Conservation (phyloP, 192 early-diverging fungal genomes). For the Entomortierella parvispora region DNA sequence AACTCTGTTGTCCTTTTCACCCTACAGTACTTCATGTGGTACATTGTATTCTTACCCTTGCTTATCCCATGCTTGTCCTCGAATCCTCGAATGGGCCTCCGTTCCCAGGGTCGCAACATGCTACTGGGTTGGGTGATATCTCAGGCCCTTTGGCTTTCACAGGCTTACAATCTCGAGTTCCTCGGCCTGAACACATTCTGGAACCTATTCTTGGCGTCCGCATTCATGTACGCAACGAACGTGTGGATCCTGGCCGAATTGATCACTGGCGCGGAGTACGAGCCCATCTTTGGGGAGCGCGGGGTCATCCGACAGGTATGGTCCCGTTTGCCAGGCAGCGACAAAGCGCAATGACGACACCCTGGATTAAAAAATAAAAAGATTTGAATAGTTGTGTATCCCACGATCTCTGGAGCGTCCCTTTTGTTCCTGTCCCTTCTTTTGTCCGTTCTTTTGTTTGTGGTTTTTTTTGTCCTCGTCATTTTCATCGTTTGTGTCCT, state of each 20-base stretch:
- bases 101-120: constrained; percentile 25
- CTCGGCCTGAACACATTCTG: constrained; percentile 86
- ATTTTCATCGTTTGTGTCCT: not conserved
- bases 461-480: not conserved
- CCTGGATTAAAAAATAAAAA: not conserved
- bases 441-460: not conserved
- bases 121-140: constrained; percentile 29
- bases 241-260: constrained; percentile 75
- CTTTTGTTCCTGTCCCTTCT: no score
- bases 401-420: no score
- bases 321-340: constrained; percentile 6
- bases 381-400: no score
- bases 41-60: constrained; percentile 90
- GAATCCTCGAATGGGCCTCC: constrained; percentile 27
- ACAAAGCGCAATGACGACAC: not conserved
- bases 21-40: constrained; percentile 98
- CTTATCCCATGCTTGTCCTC: constrained; percentile 69
- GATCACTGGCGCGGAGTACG: constrained; percentile 58
- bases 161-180: constrained; percentile 91
- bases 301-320: constrained; percentile 62
- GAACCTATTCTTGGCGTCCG: constrained; percentile 76
- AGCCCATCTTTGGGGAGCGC: constrained; percentile 57
- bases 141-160: constrained; percentile 87
- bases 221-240: constrained; percentile 78
- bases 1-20: constrained; percentile 3